These are phyloP conservation scores for Boletus coccyginus DNA, from an alignment of 768 basidiomycete genomes.

Conservation along the genomic window DNA sequence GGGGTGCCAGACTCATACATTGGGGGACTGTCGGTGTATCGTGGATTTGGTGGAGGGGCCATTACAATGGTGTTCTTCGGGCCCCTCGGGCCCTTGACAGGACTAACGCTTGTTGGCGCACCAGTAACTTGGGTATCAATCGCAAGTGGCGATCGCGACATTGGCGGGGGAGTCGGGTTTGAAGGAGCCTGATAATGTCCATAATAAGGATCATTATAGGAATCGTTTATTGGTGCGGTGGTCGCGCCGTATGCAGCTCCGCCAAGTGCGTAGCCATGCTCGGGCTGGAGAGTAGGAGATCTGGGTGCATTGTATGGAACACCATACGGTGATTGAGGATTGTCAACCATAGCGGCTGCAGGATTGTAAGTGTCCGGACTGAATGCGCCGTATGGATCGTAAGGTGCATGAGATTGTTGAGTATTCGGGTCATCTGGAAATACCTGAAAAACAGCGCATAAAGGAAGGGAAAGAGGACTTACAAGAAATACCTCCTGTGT, in stretches of 20 bases:
- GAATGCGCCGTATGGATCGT: conserved; percentile 49
- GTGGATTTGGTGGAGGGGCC: conserved; percentile 20
- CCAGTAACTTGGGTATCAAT: conserved; percentile 38
- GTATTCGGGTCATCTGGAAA: conserved; percentile 51
- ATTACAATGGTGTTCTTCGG: conserved; percentile 28
- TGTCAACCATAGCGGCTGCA: conserved; percentile 16
- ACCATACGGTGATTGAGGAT: conserved; percentile 15
- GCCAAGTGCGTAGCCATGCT: conserved; percentile 56
- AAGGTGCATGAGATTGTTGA: conserved; percentile 50
- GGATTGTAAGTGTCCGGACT: conserved; percentile 42
- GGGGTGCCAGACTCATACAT: conserved; percentile 57
- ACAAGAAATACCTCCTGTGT: conserved; percentile 53
- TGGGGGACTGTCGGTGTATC: conserved; percentile 58
- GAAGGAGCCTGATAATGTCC: conserved; percentile 18
- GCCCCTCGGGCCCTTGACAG: conserved; percentile 42
- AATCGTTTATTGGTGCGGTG: conserved; percentile 34
- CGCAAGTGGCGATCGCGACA: conserved; percentile 35
- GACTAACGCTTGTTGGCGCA: conserved; percentile 32
- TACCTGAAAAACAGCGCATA: not conserved
- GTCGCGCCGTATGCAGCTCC: conserved; percentile 55
- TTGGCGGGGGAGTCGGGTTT: conserved; percentile 29
- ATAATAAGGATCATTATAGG: conserved; percentile 30
- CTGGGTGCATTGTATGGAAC: conserved; percentile 12
- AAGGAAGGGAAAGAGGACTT: conserved; percentile 23
- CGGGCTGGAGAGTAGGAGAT: conserved; percentile 28